Evolutionary conservation across 1,284 basidiomycete species (phyloP).

Genomic region (Microbotryum intermedium): DNA sequence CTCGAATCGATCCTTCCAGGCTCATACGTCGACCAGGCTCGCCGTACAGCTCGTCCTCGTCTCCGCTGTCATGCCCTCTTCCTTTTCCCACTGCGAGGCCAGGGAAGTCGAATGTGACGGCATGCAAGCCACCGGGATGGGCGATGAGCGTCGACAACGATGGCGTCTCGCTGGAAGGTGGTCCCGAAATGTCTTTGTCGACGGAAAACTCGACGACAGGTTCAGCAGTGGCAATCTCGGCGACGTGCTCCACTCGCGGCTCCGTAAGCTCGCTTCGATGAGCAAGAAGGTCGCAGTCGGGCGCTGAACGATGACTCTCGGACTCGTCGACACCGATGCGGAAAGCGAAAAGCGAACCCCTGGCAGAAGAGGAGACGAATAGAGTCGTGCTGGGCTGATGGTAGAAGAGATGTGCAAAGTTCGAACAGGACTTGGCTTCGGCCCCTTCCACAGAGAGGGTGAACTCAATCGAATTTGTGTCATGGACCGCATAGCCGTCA

Average conservation of each 20-base stretch:
- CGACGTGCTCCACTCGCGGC: conserved; percentile 11
- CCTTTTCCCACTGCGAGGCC: not conserved
- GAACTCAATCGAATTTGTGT: not conserved
- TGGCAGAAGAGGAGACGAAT: conserved; percentile 11
- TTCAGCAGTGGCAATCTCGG: conserved; percentile 13
- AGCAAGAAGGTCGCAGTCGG: not conserved
- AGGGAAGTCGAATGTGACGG: conserved; percentile 7
- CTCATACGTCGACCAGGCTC: conserved; percentile 15
- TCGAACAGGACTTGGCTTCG: not conserved
- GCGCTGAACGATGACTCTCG: not conserved
- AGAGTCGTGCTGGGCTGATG: conserved; percentile 7
- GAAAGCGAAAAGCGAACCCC: conserved; percentile 22
- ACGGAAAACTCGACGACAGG: conserved; percentile 10
- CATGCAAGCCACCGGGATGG: conserved; percentile 13
- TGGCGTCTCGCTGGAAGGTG: not conserved
- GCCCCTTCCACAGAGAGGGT: not conserved
- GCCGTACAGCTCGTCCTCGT: not conserved
- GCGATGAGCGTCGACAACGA: conserved; percentile 5
- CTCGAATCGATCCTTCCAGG: conserved; percentile 20
- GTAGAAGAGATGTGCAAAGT: conserved; percentile 5
- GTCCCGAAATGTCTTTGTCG: not conserved
- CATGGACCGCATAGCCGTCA: not conserved
- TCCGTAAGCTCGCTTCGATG: not conserved
- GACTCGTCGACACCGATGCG: conserved; percentile 4
- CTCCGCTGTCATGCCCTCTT: not conserved